A percentile compares a stretch with the other conserved stretches of the same genome.
phyloP scores from a whole-genome alignment of 2,329 filamentous ascomycete species.

The Xylaria sp. region DNA sequence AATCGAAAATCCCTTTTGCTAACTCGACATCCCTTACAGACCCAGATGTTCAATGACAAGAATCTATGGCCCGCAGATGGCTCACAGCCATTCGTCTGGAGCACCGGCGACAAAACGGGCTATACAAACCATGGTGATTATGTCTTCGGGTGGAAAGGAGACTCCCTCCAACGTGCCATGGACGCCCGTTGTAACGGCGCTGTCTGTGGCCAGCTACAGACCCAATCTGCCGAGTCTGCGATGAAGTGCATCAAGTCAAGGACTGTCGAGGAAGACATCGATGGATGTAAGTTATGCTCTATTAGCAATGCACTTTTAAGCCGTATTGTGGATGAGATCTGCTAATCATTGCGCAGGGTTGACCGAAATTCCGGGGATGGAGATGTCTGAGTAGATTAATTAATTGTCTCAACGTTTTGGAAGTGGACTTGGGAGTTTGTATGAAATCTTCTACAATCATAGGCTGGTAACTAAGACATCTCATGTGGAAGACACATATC shows the following conservation, averaged over 20 bases:
- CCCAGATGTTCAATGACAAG: slow-evolving; percentile 37
- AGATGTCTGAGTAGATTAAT: slow-evolving; percentile 22
- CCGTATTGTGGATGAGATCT: background rate
- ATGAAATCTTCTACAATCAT: background rate
- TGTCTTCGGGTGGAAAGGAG: slow-evolving; percentile 50
- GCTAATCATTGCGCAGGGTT: slow-evolving; percentile 33
- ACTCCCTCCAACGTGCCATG: slow-evolving; percentile 49
- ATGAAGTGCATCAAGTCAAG: slow-evolving; percentile 33
- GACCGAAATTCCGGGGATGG: slow-evolving; percentile 34
- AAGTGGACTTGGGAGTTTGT: background rate
- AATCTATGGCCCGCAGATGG: slow-evolving; percentile 37
- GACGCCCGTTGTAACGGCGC: slow-evolving; percentile 46
- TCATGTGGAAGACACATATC: too few species aligned
- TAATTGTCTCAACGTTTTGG: background rate
- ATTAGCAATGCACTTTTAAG: background rate
- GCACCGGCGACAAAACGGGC: slow-evolving; percentile 35
- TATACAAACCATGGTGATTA: slow-evolving; percentile 46
- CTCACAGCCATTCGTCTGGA: slow-evolving; percentile 42
- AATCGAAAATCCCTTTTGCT: background rate
- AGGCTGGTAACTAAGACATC: too few species aligned
- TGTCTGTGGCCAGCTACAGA: slow-evolving; percentile 34
- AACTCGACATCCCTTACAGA: slow-evolving; percentile 17
- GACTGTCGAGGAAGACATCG: slow-evolving; percentile 34
- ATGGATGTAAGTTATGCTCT: slow-evolving; percentile 38
- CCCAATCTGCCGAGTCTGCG: slow-evolving; percentile 35